A percentile compares a stretch with the other conserved stretches of the same genome.
Evolutionary conservation across 345 rosid species (phyloP).

Genomic region (Pistacia integerrima): DNA sequence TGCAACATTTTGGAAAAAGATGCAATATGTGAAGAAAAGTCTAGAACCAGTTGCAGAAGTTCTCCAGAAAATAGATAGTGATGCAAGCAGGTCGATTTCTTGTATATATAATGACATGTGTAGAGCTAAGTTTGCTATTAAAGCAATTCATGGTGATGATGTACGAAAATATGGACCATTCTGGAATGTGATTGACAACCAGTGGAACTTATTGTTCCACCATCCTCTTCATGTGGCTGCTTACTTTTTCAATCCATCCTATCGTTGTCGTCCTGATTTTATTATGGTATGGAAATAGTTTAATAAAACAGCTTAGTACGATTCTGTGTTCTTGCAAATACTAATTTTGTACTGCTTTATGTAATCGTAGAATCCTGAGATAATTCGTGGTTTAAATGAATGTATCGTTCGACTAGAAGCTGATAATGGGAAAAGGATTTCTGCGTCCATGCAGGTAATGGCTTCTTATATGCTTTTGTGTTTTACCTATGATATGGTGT

Average conservation of each 20-base stretch:
- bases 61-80: constrained; percentile 49
- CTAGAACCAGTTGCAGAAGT: constrained; percentile 69
- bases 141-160: constrained; percentile 61
- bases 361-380: constrained; percentile 67
- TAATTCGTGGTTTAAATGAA: constrained; percentile 83
- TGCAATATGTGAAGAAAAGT: constrained; percentile 59
- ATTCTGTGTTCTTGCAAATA: constrained; percentile 5
- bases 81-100: constrained; percentile 49
- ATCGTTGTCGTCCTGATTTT: constrained; percentile 74
- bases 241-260: constrained; percentile 87
- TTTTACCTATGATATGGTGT: not conserved
- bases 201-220: constrained; percentile 70
- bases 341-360: constrained; percentile 16
- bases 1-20: constrained; percentile 72
- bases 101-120: constrained; percentile 61
- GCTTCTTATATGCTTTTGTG: constrained; percentile 13
- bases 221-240: constrained; percentile 93
- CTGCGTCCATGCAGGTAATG: constrained; percentile 91
- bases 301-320: not conserved
- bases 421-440: constrained; percentile 65
- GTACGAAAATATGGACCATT: constrained; percentile 71
- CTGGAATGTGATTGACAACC: constrained; percentile 74
- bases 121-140: constrained; percentile 62
- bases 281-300: constrained; percentile 51
- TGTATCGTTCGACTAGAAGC: constrained; percentile 85